phyloP scores from a whole-genome alignment of 2,329 filamentous ascomycete species.

The Lomentospora prolificans region DNA sequence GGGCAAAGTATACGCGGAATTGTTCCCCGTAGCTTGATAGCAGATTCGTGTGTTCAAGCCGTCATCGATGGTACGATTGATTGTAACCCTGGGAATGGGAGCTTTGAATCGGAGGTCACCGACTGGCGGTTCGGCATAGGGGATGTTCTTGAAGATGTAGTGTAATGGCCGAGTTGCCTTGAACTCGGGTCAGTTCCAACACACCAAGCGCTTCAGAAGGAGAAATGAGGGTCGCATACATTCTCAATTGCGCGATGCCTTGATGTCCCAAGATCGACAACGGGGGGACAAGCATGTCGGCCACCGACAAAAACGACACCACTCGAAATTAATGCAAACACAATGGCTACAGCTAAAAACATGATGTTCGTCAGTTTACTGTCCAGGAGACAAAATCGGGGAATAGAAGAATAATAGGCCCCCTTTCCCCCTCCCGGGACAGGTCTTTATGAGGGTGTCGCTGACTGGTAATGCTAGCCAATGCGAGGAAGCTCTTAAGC shows the following conservation, averaged over 20 bases:
- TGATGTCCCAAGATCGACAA: conserved; percentile 58
- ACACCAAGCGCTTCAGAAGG: neutral
- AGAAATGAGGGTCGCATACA: neutral
- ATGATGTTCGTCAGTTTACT: too few species aligned
- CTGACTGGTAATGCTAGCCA: too few species aligned
- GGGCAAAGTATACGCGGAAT: conserved; percentile 4
- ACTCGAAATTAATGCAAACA: neutral
- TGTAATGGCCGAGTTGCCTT: conserved; percentile 11
- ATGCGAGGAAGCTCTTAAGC: too few species aligned
- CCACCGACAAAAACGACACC: neutral
- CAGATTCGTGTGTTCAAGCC: conserved; percentile 16
- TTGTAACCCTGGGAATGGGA: conserved; percentile 17
- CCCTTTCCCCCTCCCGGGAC: too few species aligned
- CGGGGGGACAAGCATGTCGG: conserved; percentile 22
- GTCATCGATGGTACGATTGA: conserved; percentile 20
- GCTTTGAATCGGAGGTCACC: conserved; percentile 26
- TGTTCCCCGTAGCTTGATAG: conserved; percentile 16
- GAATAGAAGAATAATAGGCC: too few species aligned
- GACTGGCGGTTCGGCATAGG: conserved; percentile 27
- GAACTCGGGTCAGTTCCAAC: neutral
- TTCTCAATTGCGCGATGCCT: conserved; percentile 4
- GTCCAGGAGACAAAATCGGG: too few species aligned
- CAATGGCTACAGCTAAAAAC: too few species aligned
- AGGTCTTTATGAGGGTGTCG: too few species aligned
- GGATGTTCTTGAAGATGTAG: conserved; percentile 28